These are phyloP conservation scores for Kodamaea restingae DNA, from an alignment of 805 yeast species.

Conservation along the genomic window DNA sequence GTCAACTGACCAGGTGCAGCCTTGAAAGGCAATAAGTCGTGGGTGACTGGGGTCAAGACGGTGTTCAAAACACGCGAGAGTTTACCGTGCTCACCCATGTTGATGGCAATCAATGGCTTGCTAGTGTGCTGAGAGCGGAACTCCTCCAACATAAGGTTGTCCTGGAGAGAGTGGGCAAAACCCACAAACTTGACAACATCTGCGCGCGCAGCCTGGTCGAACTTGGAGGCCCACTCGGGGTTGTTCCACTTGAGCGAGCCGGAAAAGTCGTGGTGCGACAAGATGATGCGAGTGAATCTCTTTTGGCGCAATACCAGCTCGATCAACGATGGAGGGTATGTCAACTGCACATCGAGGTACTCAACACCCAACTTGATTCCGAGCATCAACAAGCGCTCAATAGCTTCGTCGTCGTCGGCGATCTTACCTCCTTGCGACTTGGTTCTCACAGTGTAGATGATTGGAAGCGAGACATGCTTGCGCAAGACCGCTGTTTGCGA, in stretches of 20 bases:
- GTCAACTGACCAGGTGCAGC: constrained; percentile 81
- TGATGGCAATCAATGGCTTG: constrained; percentile 76
- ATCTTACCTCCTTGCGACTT: constrained; percentile 77
- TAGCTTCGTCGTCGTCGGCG: constrained; percentile 49
- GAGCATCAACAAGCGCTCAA: constrained; percentile 49
- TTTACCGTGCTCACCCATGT: constrained; percentile 74
- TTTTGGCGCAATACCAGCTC: constrained; percentile 49
- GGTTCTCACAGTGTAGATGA: constrained; percentile 78
- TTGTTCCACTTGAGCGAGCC: constrained; percentile 63
- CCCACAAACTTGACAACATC: constrained; percentile 86
- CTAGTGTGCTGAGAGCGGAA: constrained; percentile 56
- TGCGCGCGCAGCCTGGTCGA: constrained; percentile 63
- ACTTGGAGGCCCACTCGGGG: constrained; percentile 71
- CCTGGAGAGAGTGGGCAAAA: constrained; percentile 56
- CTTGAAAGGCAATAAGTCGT: constrained; percentile 57
- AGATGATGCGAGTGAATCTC: constrained; percentile 68
- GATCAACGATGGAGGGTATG: constrained; percentile 55
- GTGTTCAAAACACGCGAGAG: constrained; percentile 74
- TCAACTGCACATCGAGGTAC: constrained; percentile 74
- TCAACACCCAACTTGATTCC: constrained; percentile 79
- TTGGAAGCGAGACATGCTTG: constrained; percentile 61
- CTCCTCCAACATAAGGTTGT: constrained; percentile 66
- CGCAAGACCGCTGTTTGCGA: constrained; percentile 72
- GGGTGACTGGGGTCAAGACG: constrained; percentile 81
- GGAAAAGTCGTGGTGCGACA: constrained; percentile 73